Evolutionary conservation across 805 yeast genomes (phyloP), one percentile per base, ranked within the genome.

Genomic region (Candida vartiovaarae): DNA sequence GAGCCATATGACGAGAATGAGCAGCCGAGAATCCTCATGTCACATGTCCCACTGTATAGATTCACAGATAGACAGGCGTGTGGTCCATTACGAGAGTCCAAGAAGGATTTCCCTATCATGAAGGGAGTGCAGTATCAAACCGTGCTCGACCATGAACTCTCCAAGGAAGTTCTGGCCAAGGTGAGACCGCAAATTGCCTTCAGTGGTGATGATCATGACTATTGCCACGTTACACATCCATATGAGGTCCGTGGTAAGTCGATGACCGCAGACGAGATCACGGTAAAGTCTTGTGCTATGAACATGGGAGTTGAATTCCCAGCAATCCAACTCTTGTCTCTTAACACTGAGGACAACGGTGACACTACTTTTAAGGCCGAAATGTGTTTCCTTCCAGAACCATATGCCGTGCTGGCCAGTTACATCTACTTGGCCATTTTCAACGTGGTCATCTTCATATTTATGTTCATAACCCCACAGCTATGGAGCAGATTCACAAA

Each of bases 131-230:
- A 93, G 59, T 93, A 88, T 61, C 96, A 90, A 63, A 90, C 96
- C 0, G 91, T 86, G n/a, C 70, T 93, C 8, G 84, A 80, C 40
- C 66, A 74, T 29, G 74, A 72, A 2, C 56, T 83, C 4, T 68
- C 91, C 0, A 71, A 76, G 34, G 72, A 76, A 23, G 70, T 93
- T 5, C 63, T 93, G 37, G 54, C 69, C 6, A 66, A 63, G 8
- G 60, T 91, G 1, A 64, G 73, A 38, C 99, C 99, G 0, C 69
- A 69, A 11, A 62, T 81, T 8, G 71, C 85, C 4, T 86, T 89
- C 57, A 79, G 95, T 5, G 99, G 99, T 1, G 99, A 93, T 61
- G 99, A 93, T 61, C 99, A 93, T 65, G 99, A 93, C 61, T 89
- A 87, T 54, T 93, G 99, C 61, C 87, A 84, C 51, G 73, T 83